A percentile compares a stretch with the other conserved stretches of the same genome.
These are phyloP conservation scores for Amaranthus cruentus DNA, from an alignment of 148 eudicot genomes.

Conservation along the genomic window DNA sequence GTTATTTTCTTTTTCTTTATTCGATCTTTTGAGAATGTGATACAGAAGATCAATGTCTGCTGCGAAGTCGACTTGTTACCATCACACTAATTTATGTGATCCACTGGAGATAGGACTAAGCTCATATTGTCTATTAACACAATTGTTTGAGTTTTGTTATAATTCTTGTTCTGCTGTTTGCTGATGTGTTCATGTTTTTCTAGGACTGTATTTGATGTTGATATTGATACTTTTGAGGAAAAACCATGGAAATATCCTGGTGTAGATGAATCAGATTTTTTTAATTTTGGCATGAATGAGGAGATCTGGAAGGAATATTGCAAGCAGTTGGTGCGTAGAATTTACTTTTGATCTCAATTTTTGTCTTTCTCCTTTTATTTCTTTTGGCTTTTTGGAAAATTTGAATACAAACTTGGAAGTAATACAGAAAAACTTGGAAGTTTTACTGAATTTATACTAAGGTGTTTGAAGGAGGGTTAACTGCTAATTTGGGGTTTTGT, in stretches of 20 bases:
- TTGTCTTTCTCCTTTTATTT: not conserved
- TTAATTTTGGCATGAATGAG: conserved; percentile 85
- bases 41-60: too few relatives aligned
- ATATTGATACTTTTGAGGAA: conserved; percentile 89
- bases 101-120: too few relatives aligned
- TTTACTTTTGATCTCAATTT: not conserved
- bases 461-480: not conserved
- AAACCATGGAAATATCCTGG: conserved; percentile 93
- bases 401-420: not conserved
- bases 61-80: too few relatives aligned
- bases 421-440: not conserved
- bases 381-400: not conserved
- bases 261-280: conserved; percentile 78
- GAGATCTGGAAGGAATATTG: conserved; percentile 96
- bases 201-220: conserved; percentile 95
- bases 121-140: too few relatives aligned
- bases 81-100: too few relatives aligned
- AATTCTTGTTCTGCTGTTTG: not conserved
- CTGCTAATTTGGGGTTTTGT: not conserved
- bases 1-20: too few relatives aligned
- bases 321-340: conserved; percentile 74
- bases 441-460: not conserved
- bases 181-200: conserved; percentile 12
- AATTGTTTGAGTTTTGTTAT: too few relatives aligned
- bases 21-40: too few relatives aligned